phyloP scores from a whole-genome alignment of 305 asterid genomes.

The Fraxinus paxiana region DNA sequence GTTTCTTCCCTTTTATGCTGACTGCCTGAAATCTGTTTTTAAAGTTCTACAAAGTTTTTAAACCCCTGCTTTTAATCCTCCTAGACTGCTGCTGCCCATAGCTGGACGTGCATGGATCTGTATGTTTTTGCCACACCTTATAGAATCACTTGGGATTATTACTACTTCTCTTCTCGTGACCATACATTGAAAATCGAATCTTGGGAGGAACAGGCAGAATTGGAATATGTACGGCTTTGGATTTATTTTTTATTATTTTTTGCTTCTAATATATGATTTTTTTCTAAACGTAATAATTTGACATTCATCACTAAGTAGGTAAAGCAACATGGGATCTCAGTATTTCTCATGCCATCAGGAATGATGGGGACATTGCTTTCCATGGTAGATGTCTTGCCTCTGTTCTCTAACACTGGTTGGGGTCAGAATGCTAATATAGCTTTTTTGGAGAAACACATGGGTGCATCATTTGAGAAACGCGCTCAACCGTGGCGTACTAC shows the following conservation, averaged over 20 bases:
- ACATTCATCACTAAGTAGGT: conserved; percentile 56
- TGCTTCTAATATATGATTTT: neutral
- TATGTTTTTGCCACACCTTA: conserved; percentile 98
- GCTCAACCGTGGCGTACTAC: conserved; percentile 59
- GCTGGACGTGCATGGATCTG: conserved; percentile 98
- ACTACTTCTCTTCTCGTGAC: conserved; percentile 71
- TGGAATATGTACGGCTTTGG: conserved; percentile 64
- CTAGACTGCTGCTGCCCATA: conserved; percentile 86
- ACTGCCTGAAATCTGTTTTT: neutral
- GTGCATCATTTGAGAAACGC: conserved; percentile 81
- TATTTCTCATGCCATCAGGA: conserved; percentile 98
- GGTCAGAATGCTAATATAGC: conserved; percentile 92
- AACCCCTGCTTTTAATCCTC: neutral
- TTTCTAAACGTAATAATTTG: conserved; percentile 18
- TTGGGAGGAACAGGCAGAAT: conserved; percentile 94
- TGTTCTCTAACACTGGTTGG: conserved; percentile 91
- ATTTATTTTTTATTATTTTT: neutral
- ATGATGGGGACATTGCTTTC: conserved; percentile 98
- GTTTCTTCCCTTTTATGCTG: neutral
- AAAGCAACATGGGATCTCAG: conserved; percentile 89
- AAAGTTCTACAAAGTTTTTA: conserved; percentile 7
- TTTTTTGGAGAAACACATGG: conserved; percentile 88
- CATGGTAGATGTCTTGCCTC: conserved; percentile 86
- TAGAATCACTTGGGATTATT: conserved; percentile 86
- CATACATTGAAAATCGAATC: conserved; percentile 73